Conservation (phyloP, 1,284 basidiomycete genomes). For the Neolentinus lepideus region DNA sequence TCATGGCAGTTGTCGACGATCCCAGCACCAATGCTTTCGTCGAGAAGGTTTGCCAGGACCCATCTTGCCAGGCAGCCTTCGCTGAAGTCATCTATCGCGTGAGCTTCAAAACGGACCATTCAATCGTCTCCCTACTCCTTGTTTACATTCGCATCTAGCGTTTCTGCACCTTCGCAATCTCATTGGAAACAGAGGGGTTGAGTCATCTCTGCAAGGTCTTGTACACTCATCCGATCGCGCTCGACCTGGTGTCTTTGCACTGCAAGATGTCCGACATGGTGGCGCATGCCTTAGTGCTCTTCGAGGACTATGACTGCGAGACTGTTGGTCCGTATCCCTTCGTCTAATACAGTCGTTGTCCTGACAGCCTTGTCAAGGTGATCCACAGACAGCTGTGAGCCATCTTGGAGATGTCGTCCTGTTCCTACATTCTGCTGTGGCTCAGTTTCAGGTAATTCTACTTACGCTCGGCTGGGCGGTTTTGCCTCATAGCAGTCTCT, state of each 20-base stretch:
- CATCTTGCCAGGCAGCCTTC: slow-evolving; percentile 50
- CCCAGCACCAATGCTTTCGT: slow-evolving; percentile 46
- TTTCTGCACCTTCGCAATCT: slow-evolving; percentile 39
- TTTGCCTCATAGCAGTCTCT: not conserved
- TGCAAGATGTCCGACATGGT: slow-evolving; percentile 54
- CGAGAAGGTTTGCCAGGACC: slow-evolving; percentile 53
- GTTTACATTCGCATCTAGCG: slow-evolving; percentile 31
- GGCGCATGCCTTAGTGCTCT: slow-evolving; percentile 49
- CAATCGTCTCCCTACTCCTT: not conserved
- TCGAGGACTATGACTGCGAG: slow-evolving; percentile 71
- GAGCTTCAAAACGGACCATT: slow-evolving; percentile 5
- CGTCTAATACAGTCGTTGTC: not conserved
- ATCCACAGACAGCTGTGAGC: slow-evolving; percentile 72
- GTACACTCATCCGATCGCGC: slow-evolving; percentile 42
- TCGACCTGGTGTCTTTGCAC: slow-evolving; percentile 71
- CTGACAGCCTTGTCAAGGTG: slow-evolving; percentile 38
- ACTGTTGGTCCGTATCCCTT: slow-evolving; percentile 52
- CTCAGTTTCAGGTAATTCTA: slow-evolving; percentile 48
- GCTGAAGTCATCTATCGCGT: slow-evolving; percentile 54
- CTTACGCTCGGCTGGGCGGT: not conserved
- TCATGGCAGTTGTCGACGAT: slow-evolving; percentile 44
- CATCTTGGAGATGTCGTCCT: slow-evolving; percentile 70
- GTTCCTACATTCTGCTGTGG: slow-evolving; percentile 57
- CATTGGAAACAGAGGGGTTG: slow-evolving; percentile 57
- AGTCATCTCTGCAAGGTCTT: slow-evolving; percentile 61